phyloP scores from a whole-genome alignment of 2,329 filamentous ascomycete genomes.

The Pseudocercospora eumusae region DNA sequence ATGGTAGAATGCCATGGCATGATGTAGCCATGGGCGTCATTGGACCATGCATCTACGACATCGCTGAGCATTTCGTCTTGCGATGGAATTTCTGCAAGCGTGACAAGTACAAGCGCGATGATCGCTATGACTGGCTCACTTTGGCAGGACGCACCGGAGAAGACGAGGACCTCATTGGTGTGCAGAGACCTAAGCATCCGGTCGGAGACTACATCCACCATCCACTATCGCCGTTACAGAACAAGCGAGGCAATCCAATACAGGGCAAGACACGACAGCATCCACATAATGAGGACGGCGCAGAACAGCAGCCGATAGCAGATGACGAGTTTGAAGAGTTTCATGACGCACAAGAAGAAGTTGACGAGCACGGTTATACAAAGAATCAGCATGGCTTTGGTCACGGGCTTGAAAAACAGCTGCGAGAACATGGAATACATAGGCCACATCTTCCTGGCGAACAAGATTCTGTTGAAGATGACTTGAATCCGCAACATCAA shows the following conservation, averaged over 20 bases:
- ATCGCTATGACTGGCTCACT: conserved; percentile 79
- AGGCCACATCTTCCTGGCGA: conserved; percentile 24
- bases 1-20: conserved; percentile 97
- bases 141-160: conserved; percentile 74
- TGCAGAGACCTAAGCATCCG: conserved; percentile 85
- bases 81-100: conserved; percentile 97
- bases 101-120: conserved; percentile 94
- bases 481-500: conserved; percentile 27
- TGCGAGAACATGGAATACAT: conserved; percentile 27
- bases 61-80: conserved; percentile 91
- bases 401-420: conserved; percentile 34
- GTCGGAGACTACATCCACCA: conserved; percentile 86
- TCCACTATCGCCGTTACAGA: conserved; percentile 68
- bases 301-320: conserved; percentile 14
- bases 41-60: conserved; percentile 86
- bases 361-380: conserved; percentile 40
- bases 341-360: conserved; percentile 32
- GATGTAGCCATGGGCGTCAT: conserved; percentile 92
- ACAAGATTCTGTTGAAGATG: conserved; percentile 14
- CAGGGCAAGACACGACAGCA: conserved; percentile 39
- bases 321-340: conserved; percentile 31
- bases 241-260: conserved; percentile 58
- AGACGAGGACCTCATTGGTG: conserved; percentile 81
- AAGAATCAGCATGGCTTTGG: conserved; percentile 35
- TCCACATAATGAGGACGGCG: conserved; percentile 19